A percentile compares a stretch with the other conserved stretches of the same genome.
Evolutionary conservation across 176 grass and related monocot species (phyloP).

Genomic region (Carex kokanica): DNA sequence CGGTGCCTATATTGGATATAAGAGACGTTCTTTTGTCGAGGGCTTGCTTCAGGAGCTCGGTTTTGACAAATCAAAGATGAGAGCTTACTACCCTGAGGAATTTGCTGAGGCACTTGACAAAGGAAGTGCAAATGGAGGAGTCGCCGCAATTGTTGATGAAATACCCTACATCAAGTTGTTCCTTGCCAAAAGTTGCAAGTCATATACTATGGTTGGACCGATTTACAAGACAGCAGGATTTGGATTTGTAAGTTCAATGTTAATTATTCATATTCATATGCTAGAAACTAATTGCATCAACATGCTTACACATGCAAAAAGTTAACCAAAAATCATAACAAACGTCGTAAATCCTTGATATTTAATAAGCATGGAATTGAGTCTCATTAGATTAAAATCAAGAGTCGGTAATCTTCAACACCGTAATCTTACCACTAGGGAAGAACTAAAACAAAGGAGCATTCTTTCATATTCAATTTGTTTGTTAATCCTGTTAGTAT

Average conservation of each 20-base stretch:
- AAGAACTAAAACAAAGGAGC: no score
- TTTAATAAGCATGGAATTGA: no score
- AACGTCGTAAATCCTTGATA: no score
- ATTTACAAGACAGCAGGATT: slow-evolving; percentile 49
- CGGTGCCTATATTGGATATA: slow-evolving; percentile 39
- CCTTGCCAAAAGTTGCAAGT: slow-evolving; percentile 35
- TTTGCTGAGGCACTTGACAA: slow-evolving; percentile 40
- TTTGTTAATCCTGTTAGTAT: not conserved
- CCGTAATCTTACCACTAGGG: no score
- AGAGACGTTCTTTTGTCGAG: slow-evolving; percentile 25
- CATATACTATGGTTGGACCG: slow-evolving; percentile 39
- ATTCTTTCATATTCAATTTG: no score
- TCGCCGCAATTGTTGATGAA: slow-evolving; percentile 41
- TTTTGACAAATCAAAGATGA: slow-evolving; percentile 42
- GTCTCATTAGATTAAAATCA: no score
- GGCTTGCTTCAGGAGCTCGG: slow-evolving; percentile 28
- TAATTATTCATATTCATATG: not conserved
- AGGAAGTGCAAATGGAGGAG: slow-evolving; percentile 53
- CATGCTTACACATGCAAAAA: not conserved
- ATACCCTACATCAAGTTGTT: slow-evolving; percentile 51
- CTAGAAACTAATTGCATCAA: not conserved
- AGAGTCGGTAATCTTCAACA: no score
- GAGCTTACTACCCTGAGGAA: slow-evolving; percentile 22
- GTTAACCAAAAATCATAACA: no score
- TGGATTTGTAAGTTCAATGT: slow-evolving; percentile 41